Base-by-base conservation (phyloP, 2,329 filamentous ascomycete genomes). In the Aureobasidium sp. region DNA sequence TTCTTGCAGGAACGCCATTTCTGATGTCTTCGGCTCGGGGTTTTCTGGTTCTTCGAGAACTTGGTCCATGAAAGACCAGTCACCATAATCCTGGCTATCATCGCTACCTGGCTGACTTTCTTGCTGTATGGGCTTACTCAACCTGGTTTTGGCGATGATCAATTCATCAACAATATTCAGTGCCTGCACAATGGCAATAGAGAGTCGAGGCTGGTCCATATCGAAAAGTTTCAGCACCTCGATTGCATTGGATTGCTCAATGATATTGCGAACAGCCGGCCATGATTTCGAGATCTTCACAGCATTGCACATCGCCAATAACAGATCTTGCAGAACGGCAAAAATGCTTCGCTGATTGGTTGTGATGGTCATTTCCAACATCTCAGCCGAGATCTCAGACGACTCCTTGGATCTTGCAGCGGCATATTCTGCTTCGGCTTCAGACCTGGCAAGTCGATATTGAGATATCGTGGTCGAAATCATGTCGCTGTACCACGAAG, bases 11-110 rank as follows among this genome's bases (percentile, higher is more conserved):
- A 75, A 72, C 20, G 75, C 73, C 29, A 79, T 69, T 36, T 80
- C 68, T 29, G 55, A 56, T 9, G 15, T 50, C n/a, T 23, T 64
- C 23, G 23, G 50, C 36, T 36, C 56, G 9, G 29, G 27, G 6
- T 12, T 32, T 3, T 36, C 44, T 20, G 46, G 34, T 5, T 58
- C 57, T 17, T 61, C 57, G 7, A 37, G 9, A 10, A 69, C 61
- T 37, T 81, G 79, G 62, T 82, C 79, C 55, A 86, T 74, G 23
- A 77, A 83, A 26, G 78, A 75, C 74, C 80, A 83, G 63, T 84
- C 83, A 34, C 84, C 84, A 67, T 84, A 87, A 51, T 87, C 84
- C 69, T 87, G 85, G 65, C 84, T 87, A 59, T 87, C 85, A 58
- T 86, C 84, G 61, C 77, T 81, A 13, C 58, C 66, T 23, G 66